Conservation (phyloP, 768 basidiomycete genomes). For the Podaxis sp. region DNA sequence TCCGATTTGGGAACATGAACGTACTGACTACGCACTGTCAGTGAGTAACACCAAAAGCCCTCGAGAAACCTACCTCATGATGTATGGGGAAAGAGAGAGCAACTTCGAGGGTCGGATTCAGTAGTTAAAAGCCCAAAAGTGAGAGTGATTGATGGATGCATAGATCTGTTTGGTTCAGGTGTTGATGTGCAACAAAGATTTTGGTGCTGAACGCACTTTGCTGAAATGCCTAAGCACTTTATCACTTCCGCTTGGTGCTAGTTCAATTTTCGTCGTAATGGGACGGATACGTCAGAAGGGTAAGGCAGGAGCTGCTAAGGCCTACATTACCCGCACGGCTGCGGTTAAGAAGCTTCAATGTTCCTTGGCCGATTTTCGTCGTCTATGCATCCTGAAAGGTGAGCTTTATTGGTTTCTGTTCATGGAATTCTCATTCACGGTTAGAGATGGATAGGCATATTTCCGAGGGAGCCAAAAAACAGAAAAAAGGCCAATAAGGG, state of each 20-base stretch:
- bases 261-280: constrained; percentile 39
- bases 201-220: constrained; percentile 20
- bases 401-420: constrained; percentile 21
- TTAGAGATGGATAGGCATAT: constrained; percentile 68
- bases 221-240: neutral
- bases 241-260: constrained; percentile 13
- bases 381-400: constrained; percentile 98
- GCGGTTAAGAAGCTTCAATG: constrained; percentile 96
- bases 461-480: constrained; percentile 92
- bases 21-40: constrained; percentile 71
- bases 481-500: constrained; percentile 97
- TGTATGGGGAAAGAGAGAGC: constrained; percentile 10
- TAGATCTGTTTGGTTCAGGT: constrained; percentile 26
- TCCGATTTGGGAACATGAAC: constrained; percentile 96
- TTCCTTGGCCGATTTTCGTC: constrained; percentile 93
- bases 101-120: neutral
- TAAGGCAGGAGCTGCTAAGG: constrained; percentile 89
- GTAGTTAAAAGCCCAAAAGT: neutral
- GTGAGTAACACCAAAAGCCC: neutral
- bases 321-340: constrained; percentile 85
- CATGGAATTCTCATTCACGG: constrained; percentile 1
- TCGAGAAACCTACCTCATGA: constrained; percentile 35
- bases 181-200: constrained; percentile 33
- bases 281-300: constrained; percentile 82
- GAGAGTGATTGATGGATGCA: neutral